Evolutionary conservation across 371 early-diverging fungal genomes (phyloP).

Genomic region (Zopfochytrium polystomum): DNA sequence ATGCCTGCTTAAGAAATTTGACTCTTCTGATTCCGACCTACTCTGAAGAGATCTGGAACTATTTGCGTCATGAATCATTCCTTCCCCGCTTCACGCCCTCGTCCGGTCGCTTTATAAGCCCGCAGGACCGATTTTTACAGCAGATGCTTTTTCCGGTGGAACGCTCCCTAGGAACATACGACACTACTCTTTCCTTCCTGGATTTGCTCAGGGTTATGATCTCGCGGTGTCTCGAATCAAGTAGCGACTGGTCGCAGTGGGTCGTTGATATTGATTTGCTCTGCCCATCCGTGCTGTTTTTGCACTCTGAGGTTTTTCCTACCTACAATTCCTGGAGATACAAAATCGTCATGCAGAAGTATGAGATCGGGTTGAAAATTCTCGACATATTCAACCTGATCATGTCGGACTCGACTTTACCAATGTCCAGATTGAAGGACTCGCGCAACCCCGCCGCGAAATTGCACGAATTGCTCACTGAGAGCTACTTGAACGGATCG

Average conservation of each 20-base stretch:
- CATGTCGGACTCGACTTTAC: slow-evolving; percentile 15
- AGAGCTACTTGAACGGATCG: slow-evolving; percentile 17
- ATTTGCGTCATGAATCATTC: slow-evolving; percentile 31
- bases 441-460: not conserved
- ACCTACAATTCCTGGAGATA: slow-evolving; percentile 42
- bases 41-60: slow-evolving; percentile 32
- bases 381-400: slow-evolving; percentile 18
- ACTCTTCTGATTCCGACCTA: slow-evolving; percentile 24
- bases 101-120: not conserved
- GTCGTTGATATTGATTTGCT: slow-evolving; percentile 26
- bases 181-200: slow-evolving; percentile 41
- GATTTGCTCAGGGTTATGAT: slow-evolving; percentile 25
- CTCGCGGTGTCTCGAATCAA: not conserved
- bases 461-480: slow-evolving; percentile 7
- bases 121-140: slow-evolving; percentile 36
- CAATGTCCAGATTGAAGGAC: not conserved
- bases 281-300: slow-evolving; percentile 30
- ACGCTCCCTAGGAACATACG: slow-evolving; percentile 31
- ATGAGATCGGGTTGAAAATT: slow-evolving; percentile 31
- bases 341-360: slow-evolving; percentile 28
- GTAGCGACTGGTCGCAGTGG: not conserved
- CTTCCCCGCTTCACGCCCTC: slow-evolving; percentile 29
- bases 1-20: slow-evolving; percentile 31
- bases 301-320: slow-evolving; percentile 41
- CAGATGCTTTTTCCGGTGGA: slow-evolving; percentile 39